Base-by-base conservation (phyloP, 2,329 filamentous ascomycete species). In the Phaeosphaeria sp. region DNA sequence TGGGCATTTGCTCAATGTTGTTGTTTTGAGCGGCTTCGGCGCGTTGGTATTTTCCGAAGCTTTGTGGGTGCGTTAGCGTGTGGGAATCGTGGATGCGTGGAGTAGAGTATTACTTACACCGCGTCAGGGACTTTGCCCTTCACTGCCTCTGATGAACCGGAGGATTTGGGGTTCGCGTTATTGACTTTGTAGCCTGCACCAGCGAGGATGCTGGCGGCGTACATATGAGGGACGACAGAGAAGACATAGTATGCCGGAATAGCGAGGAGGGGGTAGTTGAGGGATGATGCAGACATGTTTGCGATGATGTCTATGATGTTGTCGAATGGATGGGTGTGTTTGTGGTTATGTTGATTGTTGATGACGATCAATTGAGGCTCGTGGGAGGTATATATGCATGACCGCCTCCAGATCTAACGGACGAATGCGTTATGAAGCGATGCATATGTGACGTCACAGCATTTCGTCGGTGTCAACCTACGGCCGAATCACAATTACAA, bases 211-310 rank as follows among this genome's bases (percentile, higher is more conserved):
- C 20, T 44, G 24, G 46, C 27, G 2, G 68, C 63, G 39, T 71
- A 71, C 11, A 57, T 42, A 51, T 71, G 68, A 2, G 68, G 68
- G 2, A 61, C 8, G 20, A 68, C 27, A 22, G 62, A 65, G 57
- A 71, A 70, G 56, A 67, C 21, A 15, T 71, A 70, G 65, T 69
- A 71, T 20, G 66, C 67, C 15, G 68, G 68, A 40, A 71, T 71
- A 30, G 66, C 61, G 47, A 71, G 65, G 46, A 71, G 65, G 2
- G 63, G 66, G 55, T 71, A 71, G 49, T 69, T 71, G 40, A 69
- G 55, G 5, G 61, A 44, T 9, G 59, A 62, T 22, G 64, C 60
- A 13, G 65, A 55, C 67, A 71, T 39, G 22, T 44, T 39, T 54
- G 9, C 6, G 21, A 46, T 25, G 13, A 22, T 47, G 25, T 45